These are phyloP conservation scores for Rhizopogon salebrosus DNA, from an alignment of 768 basidiomycete genomes.

Conservation along the genomic window DNA sequence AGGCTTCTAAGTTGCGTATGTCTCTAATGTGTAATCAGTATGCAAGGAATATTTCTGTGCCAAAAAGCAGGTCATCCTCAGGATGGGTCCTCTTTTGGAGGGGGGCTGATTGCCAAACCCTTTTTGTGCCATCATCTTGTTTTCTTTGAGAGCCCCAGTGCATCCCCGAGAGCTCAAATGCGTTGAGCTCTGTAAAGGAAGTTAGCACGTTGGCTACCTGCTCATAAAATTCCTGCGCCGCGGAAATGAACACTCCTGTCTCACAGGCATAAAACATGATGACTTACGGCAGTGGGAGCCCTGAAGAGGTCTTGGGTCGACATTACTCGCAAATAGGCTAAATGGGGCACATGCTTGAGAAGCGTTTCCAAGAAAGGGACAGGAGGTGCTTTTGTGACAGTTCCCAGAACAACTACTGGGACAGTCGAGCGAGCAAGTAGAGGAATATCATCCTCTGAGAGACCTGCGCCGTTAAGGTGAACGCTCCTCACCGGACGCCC, in stretches of 20 bases:
- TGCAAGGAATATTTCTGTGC: conserved; percentile 23
- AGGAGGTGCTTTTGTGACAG: conserved; percentile 54
- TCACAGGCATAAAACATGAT: background rate
- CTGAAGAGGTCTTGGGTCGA: conserved; percentile 46
- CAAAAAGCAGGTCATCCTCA: conserved; percentile 27
- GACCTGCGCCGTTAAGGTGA: conserved; percentile 55
- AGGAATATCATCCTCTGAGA: conserved; percentile 51
- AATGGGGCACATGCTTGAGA: conserved; percentile 49
- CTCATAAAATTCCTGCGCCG: conserved; percentile 52
- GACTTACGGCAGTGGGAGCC: conserved; percentile 47
- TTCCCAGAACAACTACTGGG: conserved; percentile 50
- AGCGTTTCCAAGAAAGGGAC: conserved; percentile 53
- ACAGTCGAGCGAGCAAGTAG: conserved; percentile 45
- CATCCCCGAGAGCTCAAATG: conserved; percentile 73
- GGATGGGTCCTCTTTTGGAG: conserved; percentile 28
- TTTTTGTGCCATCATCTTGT: conserved; percentile 37
- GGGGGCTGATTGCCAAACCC: conserved; percentile 51
- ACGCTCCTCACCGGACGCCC: conserved; percentile 62
- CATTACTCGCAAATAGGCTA: conserved; percentile 65
- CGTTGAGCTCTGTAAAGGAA: conserved; percentile 54
- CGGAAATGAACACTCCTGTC: conserved; percentile 17
- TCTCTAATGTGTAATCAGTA: conserved; percentile 15
- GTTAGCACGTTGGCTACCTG: conserved; percentile 53
- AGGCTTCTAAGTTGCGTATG: background rate
- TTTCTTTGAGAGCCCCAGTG: conserved; percentile 61